These are phyloP conservation scores for Aspergillus diversus DNA, from an alignment of 495 filamentous ascomycete genomes.

Conservation along the genomic window DNA sequence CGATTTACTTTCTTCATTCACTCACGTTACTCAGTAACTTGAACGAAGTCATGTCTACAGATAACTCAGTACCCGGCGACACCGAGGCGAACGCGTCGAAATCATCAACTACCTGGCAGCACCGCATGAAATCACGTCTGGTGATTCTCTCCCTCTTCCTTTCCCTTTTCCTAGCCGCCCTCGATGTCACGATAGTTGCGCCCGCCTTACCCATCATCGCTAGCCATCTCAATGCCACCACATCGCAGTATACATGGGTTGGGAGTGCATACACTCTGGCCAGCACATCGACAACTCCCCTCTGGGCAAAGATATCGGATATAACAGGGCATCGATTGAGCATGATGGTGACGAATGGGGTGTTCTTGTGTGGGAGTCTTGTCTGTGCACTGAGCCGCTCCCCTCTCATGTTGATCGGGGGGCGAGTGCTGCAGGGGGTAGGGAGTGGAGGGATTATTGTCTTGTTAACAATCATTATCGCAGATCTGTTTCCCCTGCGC, in stretches of 20 bases:
- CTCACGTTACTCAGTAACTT: background rate
- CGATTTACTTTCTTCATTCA: background rate
- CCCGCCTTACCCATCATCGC: constrained; percentile 55
- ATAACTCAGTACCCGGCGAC: background rate
- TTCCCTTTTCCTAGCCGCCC: constrained; percentile 8
- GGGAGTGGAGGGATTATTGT: constrained; percentile 38
- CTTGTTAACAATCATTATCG: constrained; percentile 32
- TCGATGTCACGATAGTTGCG: constrained; percentile 48
- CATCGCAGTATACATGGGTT: constrained; percentile 65
- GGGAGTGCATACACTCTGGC: constrained; percentile 61
- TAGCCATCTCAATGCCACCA: constrained; percentile 52
- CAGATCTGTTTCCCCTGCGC: constrained; percentile 44
- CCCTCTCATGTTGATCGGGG: constrained; percentile 50
- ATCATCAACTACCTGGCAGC: background rate
- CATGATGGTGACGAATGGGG: constrained; percentile 59
- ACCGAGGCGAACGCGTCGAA: background rate
- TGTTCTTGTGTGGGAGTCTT: constrained; percentile 70
- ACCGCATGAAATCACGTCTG: background rate
- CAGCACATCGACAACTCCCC: constrained; percentile 59
- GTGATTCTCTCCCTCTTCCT: constrained; percentile 3
- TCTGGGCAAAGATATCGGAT: constrained; percentile 71
- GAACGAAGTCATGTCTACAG: background rate
- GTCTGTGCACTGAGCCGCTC: constrained; percentile 54
- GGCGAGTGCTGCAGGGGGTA: constrained; percentile 39
- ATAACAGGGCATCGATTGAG: constrained; percentile 78